These are phyloP conservation scores for Metschnikowia kunwiensis DNA, from an alignment of 805 yeast genomes.

Conservation along the genomic window DNA sequence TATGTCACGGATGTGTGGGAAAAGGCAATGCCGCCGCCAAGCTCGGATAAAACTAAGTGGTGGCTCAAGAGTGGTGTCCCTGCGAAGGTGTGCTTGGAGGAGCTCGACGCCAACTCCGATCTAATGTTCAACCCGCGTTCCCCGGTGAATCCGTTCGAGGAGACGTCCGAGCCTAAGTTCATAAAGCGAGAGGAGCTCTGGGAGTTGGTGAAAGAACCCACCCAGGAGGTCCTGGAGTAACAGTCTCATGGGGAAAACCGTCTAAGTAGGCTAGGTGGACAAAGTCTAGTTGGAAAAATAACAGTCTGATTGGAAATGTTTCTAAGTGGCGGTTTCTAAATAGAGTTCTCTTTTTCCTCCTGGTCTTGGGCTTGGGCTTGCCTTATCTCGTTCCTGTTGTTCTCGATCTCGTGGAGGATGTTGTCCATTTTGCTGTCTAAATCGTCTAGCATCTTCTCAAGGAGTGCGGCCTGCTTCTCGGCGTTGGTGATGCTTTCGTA, in stretches of 20 bases:
- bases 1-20: slow-evolving; percentile 29
- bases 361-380: background rate
- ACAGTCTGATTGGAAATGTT: no score
- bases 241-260: no score
- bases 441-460: slow-evolving; percentile 63
- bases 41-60: slow-evolving; percentile 81
- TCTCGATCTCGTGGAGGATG: slow-evolving; percentile 49
- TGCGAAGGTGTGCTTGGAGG: slow-evolving; percentile 61
- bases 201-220: background rate
- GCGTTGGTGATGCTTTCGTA: slow-evolving; percentile 64
- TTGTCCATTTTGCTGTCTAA: slow-evolving; percentile 64
- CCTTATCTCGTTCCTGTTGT: slow-evolving; percentile 9
- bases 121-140: slow-evolving; percentile 62
- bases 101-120: slow-evolving; percentile 30
- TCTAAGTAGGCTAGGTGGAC: no score
- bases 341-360: no score
- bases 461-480: slow-evolving; percentile 55
- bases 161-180: slow-evolving; percentile 52
- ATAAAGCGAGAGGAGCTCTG: slow-evolving; percentile 27
- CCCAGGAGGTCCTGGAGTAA: background rate
- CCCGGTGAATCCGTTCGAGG: slow-evolving; percentile 71
- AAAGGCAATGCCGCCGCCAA: slow-evolving; percentile 77
- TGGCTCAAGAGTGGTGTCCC: slow-evolving; percentile 81
- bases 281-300: no score
- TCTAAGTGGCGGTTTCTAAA: no score